A percentile compares a stretch with the other conserved stretches of the same genome.
phyloP scores from a whole-genome alignment of 1,284 basidiomycete genomes.

The Leccinum subrobustum region DNA sequence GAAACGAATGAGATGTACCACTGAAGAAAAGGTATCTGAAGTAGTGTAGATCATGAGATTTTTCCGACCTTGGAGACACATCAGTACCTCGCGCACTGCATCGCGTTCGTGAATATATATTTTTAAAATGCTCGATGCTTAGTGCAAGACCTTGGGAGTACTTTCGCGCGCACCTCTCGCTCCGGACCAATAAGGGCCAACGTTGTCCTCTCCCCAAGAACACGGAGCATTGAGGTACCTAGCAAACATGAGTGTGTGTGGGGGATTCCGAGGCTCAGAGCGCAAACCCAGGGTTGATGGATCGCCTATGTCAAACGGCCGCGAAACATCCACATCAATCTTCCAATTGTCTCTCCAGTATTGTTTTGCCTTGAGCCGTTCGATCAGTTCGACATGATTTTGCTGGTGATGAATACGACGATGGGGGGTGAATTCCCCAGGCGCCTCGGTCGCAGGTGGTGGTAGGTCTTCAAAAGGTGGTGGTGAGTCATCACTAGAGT shows the following conservation, averaged over 20 bases:
- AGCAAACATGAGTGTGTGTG: constrained; percentile 3
- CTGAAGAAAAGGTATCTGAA: constrained; percentile 38
- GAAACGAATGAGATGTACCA: constrained; percentile 16
- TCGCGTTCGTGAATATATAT: constrained; percentile 69
- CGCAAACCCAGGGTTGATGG: constrained; percentile 63
- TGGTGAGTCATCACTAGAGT: constrained; percentile 29
- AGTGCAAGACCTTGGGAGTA: not conserved
- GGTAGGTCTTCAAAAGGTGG: constrained; percentile 25
- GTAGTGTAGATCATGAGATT: constrained; percentile 56
- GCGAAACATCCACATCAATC: constrained; percentile 41
- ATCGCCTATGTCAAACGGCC: constrained; percentile 58
- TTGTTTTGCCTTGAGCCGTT: constrained; percentile 56
- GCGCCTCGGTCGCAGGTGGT: constrained; percentile 38
- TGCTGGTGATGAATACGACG: constrained; percentile 32
- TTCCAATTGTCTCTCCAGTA: constrained; percentile 70
- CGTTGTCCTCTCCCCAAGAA: constrained; percentile 32
- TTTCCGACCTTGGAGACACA: constrained; percentile 66
- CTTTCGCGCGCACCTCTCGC: constrained; percentile 30
- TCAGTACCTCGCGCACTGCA: constrained; percentile 70
- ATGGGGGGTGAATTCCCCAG: constrained; percentile 5
- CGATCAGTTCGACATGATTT: constrained; percentile 50
- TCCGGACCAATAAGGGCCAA: constrained; percentile 30
- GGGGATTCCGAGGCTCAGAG: not conserved
- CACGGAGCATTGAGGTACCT: constrained; percentile 50
- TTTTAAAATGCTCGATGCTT: constrained; percentile 36